These are phyloP conservation scores for Fusarium sulawesiense DNA, from an alignment of 2,329 filamentous ascomycete species.

Conservation along the genomic window DNA sequence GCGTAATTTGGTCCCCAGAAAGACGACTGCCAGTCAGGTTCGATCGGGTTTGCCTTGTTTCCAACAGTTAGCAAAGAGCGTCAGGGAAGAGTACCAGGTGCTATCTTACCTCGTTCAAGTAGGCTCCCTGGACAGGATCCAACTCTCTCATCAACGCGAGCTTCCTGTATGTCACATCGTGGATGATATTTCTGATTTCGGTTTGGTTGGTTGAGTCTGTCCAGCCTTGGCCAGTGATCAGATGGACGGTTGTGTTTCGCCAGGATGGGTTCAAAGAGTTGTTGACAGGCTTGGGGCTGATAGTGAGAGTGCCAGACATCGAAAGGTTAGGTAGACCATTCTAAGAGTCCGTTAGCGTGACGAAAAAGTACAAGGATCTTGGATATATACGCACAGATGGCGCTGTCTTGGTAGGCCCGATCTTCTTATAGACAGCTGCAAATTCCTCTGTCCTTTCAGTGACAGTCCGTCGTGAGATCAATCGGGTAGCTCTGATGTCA, in stretches of 20 bases:
- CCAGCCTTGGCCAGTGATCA: background rate
- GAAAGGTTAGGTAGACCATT: background rate
- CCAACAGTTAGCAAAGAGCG: rapidly evolving
- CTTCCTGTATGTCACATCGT: background rate
- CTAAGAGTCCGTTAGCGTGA: background rate
- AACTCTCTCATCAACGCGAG: background rate
- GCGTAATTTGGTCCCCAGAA: background rate
- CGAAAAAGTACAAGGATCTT: rapidly evolving
- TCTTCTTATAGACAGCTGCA: background rate
- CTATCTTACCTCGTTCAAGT: background rate
- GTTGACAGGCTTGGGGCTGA: background rate
- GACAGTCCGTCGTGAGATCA: background rate
- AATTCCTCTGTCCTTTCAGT: background rate
- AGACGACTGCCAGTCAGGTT: conserved; percentile 3
- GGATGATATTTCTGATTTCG: background rate
- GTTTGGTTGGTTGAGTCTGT: background rate
- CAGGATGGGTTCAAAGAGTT: background rate
- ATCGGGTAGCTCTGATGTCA: background rate
- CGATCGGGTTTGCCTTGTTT: background rate
- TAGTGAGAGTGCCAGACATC: background rate
- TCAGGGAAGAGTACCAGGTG: rapidly evolving
- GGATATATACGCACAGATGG: background rate
- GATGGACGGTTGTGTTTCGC: background rate
- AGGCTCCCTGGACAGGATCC: background rate
- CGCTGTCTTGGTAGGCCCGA: background rate